Percentiles rank a stretch among this genome's conserved stretches.
These are phyloP conservation scores for Calycina marina DNA, from an alignment of 2,329 filamentous ascomycete genomes.

Conservation along the genomic window DNA sequence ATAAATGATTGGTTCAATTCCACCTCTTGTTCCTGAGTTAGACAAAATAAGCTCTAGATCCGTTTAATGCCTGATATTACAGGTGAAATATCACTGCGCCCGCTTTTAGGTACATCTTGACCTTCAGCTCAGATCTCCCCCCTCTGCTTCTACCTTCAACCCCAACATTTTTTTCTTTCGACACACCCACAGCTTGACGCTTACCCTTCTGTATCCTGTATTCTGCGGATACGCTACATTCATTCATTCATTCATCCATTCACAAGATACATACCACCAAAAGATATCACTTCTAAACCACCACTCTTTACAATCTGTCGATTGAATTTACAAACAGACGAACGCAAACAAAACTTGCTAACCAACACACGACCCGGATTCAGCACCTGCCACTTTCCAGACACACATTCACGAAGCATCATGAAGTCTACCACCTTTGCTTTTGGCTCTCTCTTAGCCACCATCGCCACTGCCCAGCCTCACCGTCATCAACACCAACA, in stretches of 20 bases:
- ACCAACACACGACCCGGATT: background rate
- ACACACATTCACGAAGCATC: background rate
- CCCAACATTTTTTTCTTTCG: background rate
- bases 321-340: background rate
- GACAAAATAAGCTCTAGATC: too few relatives aligned
- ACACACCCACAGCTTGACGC: background rate
- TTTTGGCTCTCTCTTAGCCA: constrained; percentile 17
- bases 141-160: background rate
- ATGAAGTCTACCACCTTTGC: constrained; percentile 24
- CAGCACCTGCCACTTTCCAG: background rate
- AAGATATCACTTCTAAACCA: constrained; percentile 1
- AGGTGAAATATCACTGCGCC: too few relatives aligned
- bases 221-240: background rate
- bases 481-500: constrained; percentile 23
- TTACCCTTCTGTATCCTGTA: background rate
- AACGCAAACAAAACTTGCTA: too few relatives aligned
- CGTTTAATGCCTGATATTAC: too few relatives aligned
- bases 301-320: background rate
- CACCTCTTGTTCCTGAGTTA: too few relatives aligned
- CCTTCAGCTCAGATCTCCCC: background rate
- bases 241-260: background rate
- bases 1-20: too few relatives aligned
- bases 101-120: too few relatives aligned
- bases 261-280: background rate
- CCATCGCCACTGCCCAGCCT: constrained; percentile 21